A percentile compares a stretch with the other conserved stretches of the same genome.
These are phyloP conservation scores for Hypoxylon sp. DNA, from an alignment of 2,329 filamentous ascomycete genomes.

Conservation along the genomic window DNA sequence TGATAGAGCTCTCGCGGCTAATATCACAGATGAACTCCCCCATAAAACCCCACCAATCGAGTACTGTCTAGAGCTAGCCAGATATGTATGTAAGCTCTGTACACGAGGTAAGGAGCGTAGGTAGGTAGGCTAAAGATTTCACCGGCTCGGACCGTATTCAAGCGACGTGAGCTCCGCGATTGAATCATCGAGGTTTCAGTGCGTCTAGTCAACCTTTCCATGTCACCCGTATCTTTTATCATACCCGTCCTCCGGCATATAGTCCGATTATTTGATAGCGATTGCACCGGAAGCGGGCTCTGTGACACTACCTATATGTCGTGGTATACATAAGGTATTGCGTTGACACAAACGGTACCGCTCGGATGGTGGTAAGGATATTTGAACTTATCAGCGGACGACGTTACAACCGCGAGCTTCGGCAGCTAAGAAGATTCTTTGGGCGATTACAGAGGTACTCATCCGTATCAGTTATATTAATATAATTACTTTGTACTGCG, in stretches of 20 bases:
- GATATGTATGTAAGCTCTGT: slow-evolving; percentile 19
- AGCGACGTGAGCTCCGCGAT: slow-evolving; percentile 36
- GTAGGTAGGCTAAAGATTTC: slow-evolving; percentile 28
- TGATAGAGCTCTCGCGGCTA: slow-evolving; percentile 50
- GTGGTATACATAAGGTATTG: no score
- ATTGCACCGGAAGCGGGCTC: not conserved
- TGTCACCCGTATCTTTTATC: not conserved
- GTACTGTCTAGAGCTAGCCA: slow-evolving; percentile 17
- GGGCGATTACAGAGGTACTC: not conserved
- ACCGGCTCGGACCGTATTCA: slow-evolving; percentile 45
- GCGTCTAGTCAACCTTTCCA: not conserved
- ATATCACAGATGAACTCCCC: slow-evolving; percentile 45
- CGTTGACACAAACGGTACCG: no score
- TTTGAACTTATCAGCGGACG: no score
- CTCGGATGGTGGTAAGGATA: not conserved
- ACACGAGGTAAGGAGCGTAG: slow-evolving; percentile 1
- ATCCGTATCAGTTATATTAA: not conserved
- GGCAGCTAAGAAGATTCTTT: not conserved
- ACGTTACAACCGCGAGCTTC: not conserved
- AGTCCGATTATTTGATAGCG: not conserved
- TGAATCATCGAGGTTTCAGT: not conserved
- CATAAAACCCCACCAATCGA: slow-evolving; percentile 45
- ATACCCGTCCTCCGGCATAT: not conserved
- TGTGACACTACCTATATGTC: not conserved
- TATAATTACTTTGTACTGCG: not conserved